These are phyloP conservation scores for Blastobotrys arbuscula DNA, from an alignment of 1,139 yeast genomes.

Conservation along the genomic window DNA sequence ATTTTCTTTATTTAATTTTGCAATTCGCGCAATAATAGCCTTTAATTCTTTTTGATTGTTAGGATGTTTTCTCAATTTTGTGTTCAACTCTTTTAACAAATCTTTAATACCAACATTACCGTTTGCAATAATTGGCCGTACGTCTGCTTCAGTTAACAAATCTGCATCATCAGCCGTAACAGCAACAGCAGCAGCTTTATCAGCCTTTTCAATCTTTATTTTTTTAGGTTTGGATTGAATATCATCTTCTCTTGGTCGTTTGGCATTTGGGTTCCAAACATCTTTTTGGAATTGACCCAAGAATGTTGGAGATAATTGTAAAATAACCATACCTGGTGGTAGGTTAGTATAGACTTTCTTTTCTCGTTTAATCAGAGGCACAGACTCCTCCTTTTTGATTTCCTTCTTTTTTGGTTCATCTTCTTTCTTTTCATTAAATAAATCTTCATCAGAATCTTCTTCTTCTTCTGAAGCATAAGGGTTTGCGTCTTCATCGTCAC, in stretches of 20 bases:
- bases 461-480: constrained; percentile 70
- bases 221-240: constrained; percentile 35
- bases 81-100: constrained; percentile 54
- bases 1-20: constrained; percentile 56
- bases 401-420: constrained; percentile 5
- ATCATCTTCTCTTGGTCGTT: constrained; percentile 37
- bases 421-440: constrained; percentile 18
- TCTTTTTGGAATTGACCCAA: constrained; percentile 70
- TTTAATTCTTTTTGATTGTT: constrained; percentile 67
- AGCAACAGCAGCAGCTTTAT: constrained; percentile 2
- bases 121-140: constrained; percentile 55
- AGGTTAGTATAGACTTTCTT: constrained; percentile 33
- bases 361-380: constrained; percentile 18
- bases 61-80: constrained; percentile 60
- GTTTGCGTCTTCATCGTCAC: constrained; percentile 70
- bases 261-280: constrained; percentile 73
- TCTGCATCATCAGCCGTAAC: constrained; percentile 25
- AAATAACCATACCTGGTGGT: constrained; percentile 60
- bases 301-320: constrained; percentile 58
- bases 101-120: constrained; percentile 64
- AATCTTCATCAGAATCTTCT: constrained; percentile 25
- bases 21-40: constrained; percentile 60
- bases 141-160: constrained; percentile 62
- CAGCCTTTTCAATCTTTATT: constrained; percentile 34
- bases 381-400: constrained; percentile 15